These are phyloP conservation scores for Botrytis medusae DNA, from an alignment of 2,329 filamentous ascomycete genomes.

Conservation along the genomic window DNA sequence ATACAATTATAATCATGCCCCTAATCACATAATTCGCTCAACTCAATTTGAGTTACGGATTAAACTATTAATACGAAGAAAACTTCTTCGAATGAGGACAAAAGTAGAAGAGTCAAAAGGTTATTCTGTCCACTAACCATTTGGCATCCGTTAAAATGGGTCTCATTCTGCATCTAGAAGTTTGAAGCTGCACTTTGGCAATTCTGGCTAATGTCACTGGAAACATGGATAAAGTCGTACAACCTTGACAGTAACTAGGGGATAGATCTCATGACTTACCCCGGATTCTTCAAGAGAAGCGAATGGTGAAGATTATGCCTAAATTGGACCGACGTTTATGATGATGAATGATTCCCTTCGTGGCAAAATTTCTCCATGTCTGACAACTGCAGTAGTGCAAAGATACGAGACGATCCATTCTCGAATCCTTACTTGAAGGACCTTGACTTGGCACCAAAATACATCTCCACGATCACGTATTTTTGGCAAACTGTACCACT, in stretches of 20 bases:
- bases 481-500: not conserved
- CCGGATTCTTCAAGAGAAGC: slow-evolving; percentile 4
- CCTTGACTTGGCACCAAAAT: not conserved
- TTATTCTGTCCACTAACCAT: not conserved
- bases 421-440: not conserved
- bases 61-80: not conserved
- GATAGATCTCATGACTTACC: slow-evolving; percentile 19
- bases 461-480: not conserved
- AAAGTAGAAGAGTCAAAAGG: not conserved
- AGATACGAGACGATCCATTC: not conserved
- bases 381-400: slow-evolving; percentile 1
- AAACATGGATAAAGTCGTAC: slow-evolving; percentile 16
- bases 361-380: slow-evolving; percentile 9
- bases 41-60: not conserved
- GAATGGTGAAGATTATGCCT: not conserved
- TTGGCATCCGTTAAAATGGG: not conserved
- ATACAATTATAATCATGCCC: not conserved
- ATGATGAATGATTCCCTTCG: slow-evolving; percentile 6
- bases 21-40: not conserved
- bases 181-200: not conserved
- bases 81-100: not conserved
- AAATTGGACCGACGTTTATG: not conserved
- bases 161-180: not conserved
- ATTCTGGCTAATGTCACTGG: slow-evolving; percentile 18
- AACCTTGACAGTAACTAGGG: not conserved